phyloP scores from a whole-genome alignment of 2,329 filamentous ascomycete genomes.

The Penicillium sp. region DNA sequence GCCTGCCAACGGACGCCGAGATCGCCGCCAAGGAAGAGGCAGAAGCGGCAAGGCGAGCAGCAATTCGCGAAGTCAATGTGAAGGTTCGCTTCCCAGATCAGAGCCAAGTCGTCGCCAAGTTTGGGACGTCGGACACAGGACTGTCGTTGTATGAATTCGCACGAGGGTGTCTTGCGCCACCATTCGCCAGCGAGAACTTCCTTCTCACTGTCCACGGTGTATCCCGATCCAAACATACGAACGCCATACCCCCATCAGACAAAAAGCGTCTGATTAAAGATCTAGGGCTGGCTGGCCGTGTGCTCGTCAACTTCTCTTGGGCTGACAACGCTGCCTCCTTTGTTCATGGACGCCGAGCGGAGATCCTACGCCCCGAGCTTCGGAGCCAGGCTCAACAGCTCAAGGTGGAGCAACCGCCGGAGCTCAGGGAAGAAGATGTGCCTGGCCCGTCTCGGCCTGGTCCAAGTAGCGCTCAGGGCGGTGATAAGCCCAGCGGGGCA shows the following conservation, averaged over 20 bases:
- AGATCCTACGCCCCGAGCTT: constrained; percentile 55
- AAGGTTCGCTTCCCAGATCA: constrained; percentile 85
- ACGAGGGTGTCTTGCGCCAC: constrained; percentile 57
- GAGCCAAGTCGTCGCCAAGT: constrained; percentile 63
- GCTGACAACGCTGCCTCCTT: constrained; percentile 52
- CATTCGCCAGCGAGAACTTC: constrained; percentile 55
- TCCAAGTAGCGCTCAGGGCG: constrained; percentile 26
- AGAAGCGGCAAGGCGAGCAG: constrained; percentile 56
- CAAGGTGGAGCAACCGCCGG: constrained; percentile 37
- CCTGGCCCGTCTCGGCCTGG: constrained; percentile 8
- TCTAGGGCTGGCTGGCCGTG: constrained; percentile 60
- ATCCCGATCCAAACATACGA: constrained; percentile 18
- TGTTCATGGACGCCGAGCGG: constrained; percentile 42
- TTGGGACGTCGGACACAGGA: constrained; percentile 60
- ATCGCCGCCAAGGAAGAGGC: constrained; percentile 60
- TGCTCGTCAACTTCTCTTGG: constrained; percentile 71
- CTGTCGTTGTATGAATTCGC: constrained; percentile 67
- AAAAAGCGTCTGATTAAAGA: constrained; percentile 55
- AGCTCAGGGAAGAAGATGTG: constrained; percentile 43
- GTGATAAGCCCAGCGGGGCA: constrained; percentile 24
- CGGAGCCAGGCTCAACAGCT: constrained; percentile 58
- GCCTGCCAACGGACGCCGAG: constrained; percentile 74
- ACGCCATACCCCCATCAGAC: constrained; percentile 40
- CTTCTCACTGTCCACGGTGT: constrained; percentile 54
- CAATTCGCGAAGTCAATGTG: constrained; percentile 60